Percentiles rank a stretch among this genome's conserved stretches.
These are phyloP conservation scores for Zymoseptoria passerinii DNA, from an alignment of 2,329 filamentous ascomycete species.

Conservation along the genomic window DNA sequence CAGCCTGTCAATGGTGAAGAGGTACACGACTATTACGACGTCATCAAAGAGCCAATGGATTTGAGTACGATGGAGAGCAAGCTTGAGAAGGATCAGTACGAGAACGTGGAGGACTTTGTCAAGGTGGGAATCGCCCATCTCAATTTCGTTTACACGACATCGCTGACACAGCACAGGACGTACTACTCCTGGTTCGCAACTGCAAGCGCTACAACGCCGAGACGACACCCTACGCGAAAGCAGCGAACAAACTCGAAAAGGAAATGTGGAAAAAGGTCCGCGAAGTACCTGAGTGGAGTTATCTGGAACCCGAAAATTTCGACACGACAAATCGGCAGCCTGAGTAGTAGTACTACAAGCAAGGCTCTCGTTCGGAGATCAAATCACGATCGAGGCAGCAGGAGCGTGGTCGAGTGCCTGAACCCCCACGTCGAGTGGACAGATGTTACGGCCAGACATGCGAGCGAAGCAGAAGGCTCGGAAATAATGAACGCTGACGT, in stretches of 20 bases:
- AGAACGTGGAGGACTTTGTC: conserved; percentile 85
- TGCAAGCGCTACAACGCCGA: conserved; percentile 96
- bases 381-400: background rate
- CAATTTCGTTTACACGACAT: background rate
- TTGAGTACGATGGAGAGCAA: conserved; percentile 91
- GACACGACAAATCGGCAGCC: conserved; percentile 25
- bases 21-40: conserved; percentile 96
- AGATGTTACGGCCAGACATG: too few relatives aligned
- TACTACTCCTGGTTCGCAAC: conserved; percentile 84
- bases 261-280: conserved; percentile 93
- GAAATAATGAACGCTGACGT: background rate
- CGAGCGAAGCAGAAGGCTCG: background rate
- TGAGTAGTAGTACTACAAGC: conserved; percentile 13
- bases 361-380: background rate
- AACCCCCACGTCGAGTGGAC: background rate
- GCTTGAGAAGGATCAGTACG: conserved; percentile 87
- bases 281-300: conserved; percentile 78
- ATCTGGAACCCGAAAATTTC: conserved; percentile 31
- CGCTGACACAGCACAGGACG: conserved; percentile 47
- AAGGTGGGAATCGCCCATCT: conserved; percentile 27
- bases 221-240: conserved; percentile 89
- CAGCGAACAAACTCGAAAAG: conserved; percentile 84
- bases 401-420: background rate
- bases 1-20: conserved; percentile 91
- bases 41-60: conserved; percentile 98